Base-by-base conservation (phyloP, 2,329 filamentous ascomycete species). In the Fusarium bulbicola region DNA sequence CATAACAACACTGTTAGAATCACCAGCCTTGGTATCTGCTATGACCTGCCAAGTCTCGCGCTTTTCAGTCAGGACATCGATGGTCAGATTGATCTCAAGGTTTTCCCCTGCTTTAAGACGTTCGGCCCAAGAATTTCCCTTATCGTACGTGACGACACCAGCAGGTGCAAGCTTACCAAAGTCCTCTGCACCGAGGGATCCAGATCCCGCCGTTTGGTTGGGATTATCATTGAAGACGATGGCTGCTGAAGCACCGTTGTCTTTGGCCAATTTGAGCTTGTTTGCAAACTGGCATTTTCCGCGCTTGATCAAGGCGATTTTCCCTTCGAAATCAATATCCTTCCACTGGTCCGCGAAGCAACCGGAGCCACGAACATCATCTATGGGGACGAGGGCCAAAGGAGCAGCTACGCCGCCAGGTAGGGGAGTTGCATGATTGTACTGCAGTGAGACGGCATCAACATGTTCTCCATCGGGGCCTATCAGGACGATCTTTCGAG, bases 191-290 rank as follows among this genome's bases (percentile, higher is more conserved):
- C 86, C 85, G 2, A 92, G 83, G 1, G 89, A 91, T 15, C 87
- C 89, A 24, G 82, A 81, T 5, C 85, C 79, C 9, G 81, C 76
- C 32, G 62, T 53, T 12, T 75, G 70, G 5, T 87, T 88, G 0
- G 85, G 80, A 4, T 81, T 83, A 70, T 92, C 90, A 84, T 93
- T 89, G 81, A 90, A 92, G 59, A 92, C 84, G 47, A 92, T 80
- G 2, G 86, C 83, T 52, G 80, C 84, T 5, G 82, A 42, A 9
- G 84, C 85, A 36, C 84, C 84, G 20, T 42, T 66, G 36, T 61
- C 56, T 36, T 63, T 73, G 32, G 84, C 84, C 11, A 84, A 76
- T 74, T 80, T 81, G 32, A 84, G 77, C 74, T 85, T 85, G 34
- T 81, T 78, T 9, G 78, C 60, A 45, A 85, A 81, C 43, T 80